phyloP scores from a whole-genome alignment of 345 rosid species.

The Firmiana major region DNA sequence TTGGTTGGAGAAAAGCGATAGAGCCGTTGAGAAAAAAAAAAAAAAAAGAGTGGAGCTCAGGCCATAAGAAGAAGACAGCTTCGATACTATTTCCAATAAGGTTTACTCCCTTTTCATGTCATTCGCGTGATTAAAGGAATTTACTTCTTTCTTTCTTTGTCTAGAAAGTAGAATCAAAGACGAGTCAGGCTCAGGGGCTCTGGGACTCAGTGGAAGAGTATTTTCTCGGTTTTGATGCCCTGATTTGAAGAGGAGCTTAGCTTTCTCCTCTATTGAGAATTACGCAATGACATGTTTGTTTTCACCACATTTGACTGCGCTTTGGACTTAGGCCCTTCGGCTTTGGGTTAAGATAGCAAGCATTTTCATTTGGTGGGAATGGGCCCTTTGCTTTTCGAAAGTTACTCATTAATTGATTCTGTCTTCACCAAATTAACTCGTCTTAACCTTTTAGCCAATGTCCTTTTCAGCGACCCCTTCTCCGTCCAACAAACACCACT shows the following conservation, averaged over 20 bases:
- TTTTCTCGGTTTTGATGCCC: neutral
- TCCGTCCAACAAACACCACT: neutral
- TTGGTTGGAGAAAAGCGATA: neutral
- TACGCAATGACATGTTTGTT: neutral
- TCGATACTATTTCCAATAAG: constrained; percentile 26
- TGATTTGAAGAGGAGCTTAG: neutral
- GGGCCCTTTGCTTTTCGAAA: neutral
- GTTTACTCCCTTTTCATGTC: constrained; percentile 12
- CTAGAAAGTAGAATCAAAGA: neutral
- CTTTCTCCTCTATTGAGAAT: neutral
- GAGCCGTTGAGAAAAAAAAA: neutral
- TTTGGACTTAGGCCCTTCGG: neutral
- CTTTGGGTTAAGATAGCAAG: neutral
- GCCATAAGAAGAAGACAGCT: neutral
- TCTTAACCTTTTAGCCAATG: neutral
- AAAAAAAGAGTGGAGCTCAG: constrained; percentile 10
- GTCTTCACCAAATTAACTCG: neutral
- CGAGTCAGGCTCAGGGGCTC: too few species aligned
- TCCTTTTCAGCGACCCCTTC: too few species aligned
- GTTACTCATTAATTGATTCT: neutral
- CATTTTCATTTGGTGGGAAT: neutral
- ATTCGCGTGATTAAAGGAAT: constrained; percentile 23
- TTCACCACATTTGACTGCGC: too few species aligned
- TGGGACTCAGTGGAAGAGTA: neutral
- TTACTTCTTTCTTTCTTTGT: neutral